Percentiles rank a stretch among this genome's conserved stretches.
phyloP scores from a whole-genome alignment of 495 filamentous ascomycete species.

The Penicillium verhagenii region DNA sequence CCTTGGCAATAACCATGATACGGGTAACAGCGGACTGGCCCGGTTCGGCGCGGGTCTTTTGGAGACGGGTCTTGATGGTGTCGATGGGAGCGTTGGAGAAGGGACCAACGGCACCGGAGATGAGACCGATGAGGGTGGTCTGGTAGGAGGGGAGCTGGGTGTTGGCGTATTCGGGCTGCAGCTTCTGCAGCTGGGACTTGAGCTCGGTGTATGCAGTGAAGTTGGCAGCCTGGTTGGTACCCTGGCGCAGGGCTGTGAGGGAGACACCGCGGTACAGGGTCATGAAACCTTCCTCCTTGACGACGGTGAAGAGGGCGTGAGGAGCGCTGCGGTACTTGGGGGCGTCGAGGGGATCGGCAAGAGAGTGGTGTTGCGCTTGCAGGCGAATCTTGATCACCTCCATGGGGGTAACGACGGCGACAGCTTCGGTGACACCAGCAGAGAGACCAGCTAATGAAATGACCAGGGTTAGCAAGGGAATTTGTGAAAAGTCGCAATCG shows the following conservation, averaged over 20 bases:
- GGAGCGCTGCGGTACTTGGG: slow-evolving; percentile 98
- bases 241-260: slow-evolving; percentile 89
- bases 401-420: slow-evolving; percentile 96
- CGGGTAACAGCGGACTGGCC: slow-evolving; percentile 77
- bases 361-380: slow-evolving; percentile 93
- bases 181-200: slow-evolving; percentile 69
- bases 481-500: background rate
- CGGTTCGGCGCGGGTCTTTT: slow-evolving; percentile 79
- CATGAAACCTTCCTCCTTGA: slow-evolving; percentile 85
- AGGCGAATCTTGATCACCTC: slow-evolving; percentile 98
- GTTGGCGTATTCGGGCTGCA: slow-evolving; percentile 60
- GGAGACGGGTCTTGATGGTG: slow-evolving; percentile 96
- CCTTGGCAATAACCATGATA: slow-evolving; percentile 73
- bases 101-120: slow-evolving; percentile 92
- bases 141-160: slow-evolving; percentile 78
- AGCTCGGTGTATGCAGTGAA: slow-evolving; percentile 98
- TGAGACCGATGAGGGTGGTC: slow-evolving; percentile 85
- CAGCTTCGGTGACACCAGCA: slow-evolving; percentile 94
- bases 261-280: slow-evolving; percentile 90
- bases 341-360: slow-evolving; percentile 86
- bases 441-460: slow-evolving; percentile 72
- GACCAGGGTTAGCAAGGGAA: background rate
- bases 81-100: slow-evolving; percentile 97
- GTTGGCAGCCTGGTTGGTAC: slow-evolving; percentile 97
- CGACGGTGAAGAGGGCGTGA: slow-evolving; percentile 89